Conservation (phyloP, 306 rosid genomes). For the Cicer yamashitae region DNA sequence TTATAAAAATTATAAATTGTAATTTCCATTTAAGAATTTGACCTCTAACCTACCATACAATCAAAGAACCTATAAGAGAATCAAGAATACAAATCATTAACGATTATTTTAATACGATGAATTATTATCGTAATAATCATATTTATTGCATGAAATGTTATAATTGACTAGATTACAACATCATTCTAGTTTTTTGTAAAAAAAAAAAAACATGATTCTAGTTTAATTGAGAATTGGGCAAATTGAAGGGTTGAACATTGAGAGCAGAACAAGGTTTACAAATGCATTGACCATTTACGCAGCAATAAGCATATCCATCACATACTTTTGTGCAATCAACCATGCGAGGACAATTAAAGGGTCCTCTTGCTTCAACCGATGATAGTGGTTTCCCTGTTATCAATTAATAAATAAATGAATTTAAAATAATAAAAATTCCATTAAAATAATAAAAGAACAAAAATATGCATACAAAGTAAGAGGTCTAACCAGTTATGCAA, state of each 20-base stretch:
- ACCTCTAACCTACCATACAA: too few species aligned
- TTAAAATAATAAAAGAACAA: neutral
- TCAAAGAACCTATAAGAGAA: too few species aligned
- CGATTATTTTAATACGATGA: too few species aligned
- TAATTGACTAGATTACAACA: too few species aligned
- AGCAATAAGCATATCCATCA: constrained; percentile 11
- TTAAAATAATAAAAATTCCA: neutral
- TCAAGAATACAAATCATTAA: too few species aligned
- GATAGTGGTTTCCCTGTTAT: neutral
- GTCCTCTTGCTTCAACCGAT: constrained; percentile 39
- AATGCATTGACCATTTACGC: constrained; percentile 34
- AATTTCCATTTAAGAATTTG: too few species aligned
- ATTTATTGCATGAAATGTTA: too few species aligned
- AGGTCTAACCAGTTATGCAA: constrained; percentile 4
- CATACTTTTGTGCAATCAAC: constrained; percentile 5
- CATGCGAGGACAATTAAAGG: constrained; percentile 15
- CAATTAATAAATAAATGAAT: neutral
- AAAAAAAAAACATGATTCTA: too few species aligned
- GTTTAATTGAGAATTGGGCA: too few species aligned
- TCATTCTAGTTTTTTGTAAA: too few species aligned
- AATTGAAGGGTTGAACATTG: neutral
- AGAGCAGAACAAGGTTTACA: constrained; percentile 7
- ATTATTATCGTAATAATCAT: too few species aligned
- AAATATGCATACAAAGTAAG: neutral
- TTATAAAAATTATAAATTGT: too few species aligned